Evolutionary conservation across 768 basidiomycete species (phyloP), one percentile per base, ranked within the genome.

Genomic region (Trametes maxima): DNA sequence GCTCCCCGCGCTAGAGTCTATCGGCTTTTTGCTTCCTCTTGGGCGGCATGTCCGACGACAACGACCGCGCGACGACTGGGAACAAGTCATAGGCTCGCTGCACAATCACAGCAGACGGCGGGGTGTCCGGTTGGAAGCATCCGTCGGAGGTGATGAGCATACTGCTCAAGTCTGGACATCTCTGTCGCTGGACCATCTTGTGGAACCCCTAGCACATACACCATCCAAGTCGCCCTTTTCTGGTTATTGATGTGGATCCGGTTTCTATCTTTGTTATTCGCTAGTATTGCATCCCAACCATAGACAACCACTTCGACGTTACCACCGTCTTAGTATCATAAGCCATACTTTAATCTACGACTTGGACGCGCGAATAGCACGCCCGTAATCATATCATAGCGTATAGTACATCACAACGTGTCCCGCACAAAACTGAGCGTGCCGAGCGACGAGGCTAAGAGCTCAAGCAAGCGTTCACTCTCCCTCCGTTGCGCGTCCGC

Each of bases 401-500:
- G 24, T 24, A 14, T 24, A 25, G 19, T 16, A 33, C 66, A 28
- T 28, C 25, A 91, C 66, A 86, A 72, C 5, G 80, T 81, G 70
- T 89, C 88, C 71, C 88, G 79, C 49, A 94, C 85, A 69, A 94
- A 94, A 25, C 84, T 80, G 48, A 94, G 72, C 28, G 86, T 90
- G 43, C 92, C 92, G 59, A 92, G 71, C 2, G 88, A 90, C 5
- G 86, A 85, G 19, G 88, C 79, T 55, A 92, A 81, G 49, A 92
- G 78, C 70, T 90, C 89, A 54, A 92, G 70, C 62, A 99, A 78
- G 48, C 93, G 79, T 66, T 82, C 84, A 65, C 89, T 90, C 78
- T 98, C 94, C 71, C 78, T 84, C 68, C 78, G 74, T 73, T 98
- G 95, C 64, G 85, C 83, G 35, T 75, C 79, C 65, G 81, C 73